Conservation (phyloP, 495 filamentous ascomycete genomes). For the Penicillium egyptiacum region DNA sequence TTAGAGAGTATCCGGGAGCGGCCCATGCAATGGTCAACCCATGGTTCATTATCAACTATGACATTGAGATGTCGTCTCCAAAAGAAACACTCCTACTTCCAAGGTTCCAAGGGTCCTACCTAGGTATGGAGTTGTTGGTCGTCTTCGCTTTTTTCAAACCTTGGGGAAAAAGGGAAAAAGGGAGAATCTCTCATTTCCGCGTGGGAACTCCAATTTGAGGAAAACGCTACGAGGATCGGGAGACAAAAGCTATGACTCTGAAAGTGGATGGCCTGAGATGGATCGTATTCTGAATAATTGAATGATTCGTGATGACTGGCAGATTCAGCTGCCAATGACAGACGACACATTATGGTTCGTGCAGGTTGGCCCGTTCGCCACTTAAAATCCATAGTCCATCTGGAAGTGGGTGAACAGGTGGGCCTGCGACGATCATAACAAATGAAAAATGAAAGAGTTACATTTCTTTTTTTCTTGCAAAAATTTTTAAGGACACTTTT, state of each 20-base stretch:
- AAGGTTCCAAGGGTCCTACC: too few relatives aligned
- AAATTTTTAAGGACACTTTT: not conserved
- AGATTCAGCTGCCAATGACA: constrained; percentile 20
- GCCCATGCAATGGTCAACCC: constrained; percentile 14
- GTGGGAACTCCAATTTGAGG: not conserved
- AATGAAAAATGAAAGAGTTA: not conserved
- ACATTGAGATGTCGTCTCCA: not conserved
- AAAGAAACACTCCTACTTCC: not conserved
- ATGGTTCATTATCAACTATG: constrained; percentile 10
- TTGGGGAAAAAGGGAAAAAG: too few relatives aligned
- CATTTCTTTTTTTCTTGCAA: too few relatives aligned
- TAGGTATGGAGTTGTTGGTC: not conserved
- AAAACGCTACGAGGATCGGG: constrained; percentile 1
- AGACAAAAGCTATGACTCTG: constrained; percentile 16
- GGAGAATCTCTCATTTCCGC: not conserved
- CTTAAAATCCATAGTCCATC: constrained; percentile 20
- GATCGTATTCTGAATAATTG: constrained; percentile 26
- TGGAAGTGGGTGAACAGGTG: constrained; percentile 33
- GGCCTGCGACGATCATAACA: constrained; percentile 25
- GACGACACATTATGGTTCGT: constrained; percentile 17
- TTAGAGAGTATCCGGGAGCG: constrained; percentile 17
- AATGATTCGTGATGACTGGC: constrained; percentile 25
- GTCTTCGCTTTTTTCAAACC: not conserved
- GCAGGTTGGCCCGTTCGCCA: constrained; percentile 17
- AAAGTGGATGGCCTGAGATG: constrained; percentile 15